Base-by-base conservation (phyloP, 1,284 basidiomycete genomes). In the Tilletia horrida region DNA sequence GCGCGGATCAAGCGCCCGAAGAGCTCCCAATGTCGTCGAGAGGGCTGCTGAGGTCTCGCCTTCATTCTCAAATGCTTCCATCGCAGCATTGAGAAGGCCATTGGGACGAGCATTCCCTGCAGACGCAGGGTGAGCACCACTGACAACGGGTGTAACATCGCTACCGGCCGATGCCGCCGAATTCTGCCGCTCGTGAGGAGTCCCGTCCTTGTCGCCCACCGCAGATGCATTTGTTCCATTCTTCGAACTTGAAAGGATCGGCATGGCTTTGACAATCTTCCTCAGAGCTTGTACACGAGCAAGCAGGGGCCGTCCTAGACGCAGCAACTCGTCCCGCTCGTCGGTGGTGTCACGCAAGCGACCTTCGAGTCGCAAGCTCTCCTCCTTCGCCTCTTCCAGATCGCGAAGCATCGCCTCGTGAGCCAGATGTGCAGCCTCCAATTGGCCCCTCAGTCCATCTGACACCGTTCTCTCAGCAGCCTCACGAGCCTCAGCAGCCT, bases 1-100 rank as follows among this genome's bases (percentile, higher is more conserved):
- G 44, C 88, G 84, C 16, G 92, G 83, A 21, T 86, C 84, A 66
- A 90, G 88, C 48, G 92, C 82, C 1, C 90, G 88, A 27, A 86
- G 83, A 8, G 85, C 83, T 52, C 61, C 65, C 25, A 77, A 70
- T 4, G 75, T 72, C 35, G 69, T 67, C 27, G 76, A 75, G 16
- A 71, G 45, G 27, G 42, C 61, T 31, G 72, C 71, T 1, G 66
- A 50, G 16, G 55, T 45, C 27, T 70, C 73, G 7, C 69, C 68
- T 13, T 72, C 69, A 21, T 66, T 50, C 27, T 76, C 73, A 29
- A 77, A 78, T 0, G 70, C 69, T 13, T 76, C 73, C n/a, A 77
- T 42, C 1, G 71, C 72, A 1, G 66, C 71, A 21, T 40, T 29
- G 55, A 59, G 55, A 2, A 40, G 18, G 18, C 45, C 21, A 23